phyloP scores from a whole-genome alignment of 139 green algal species.

The Chlamydomonas urium region DNA sequence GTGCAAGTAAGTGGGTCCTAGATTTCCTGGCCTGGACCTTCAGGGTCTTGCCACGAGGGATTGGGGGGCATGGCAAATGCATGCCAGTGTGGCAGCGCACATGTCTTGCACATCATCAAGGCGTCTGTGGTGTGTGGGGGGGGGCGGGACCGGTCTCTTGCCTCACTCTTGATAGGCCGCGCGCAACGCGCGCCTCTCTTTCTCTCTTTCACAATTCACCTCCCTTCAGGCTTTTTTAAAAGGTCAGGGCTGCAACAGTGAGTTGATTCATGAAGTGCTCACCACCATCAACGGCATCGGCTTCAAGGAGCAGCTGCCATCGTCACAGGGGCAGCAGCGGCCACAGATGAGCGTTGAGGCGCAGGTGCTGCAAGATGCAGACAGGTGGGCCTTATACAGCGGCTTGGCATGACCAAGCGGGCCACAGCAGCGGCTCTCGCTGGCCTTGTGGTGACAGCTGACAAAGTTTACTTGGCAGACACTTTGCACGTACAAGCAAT shows the following conservation, averaged over 20 bases:
- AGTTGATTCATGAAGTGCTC: not conserved
- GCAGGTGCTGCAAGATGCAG: slow-evolving; percentile 68
- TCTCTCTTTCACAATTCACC: not conserved
- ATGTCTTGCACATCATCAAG: not conserved
- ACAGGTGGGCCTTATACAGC: slow-evolving; percentile 33
- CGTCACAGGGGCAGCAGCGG: not conserved
- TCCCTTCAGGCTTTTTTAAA: not conserved
- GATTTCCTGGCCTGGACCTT: too few species aligned
- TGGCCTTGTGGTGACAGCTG: not conserved
- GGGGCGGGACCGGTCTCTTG: too few species aligned
- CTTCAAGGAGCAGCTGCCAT: slow-evolving; percentile 12
- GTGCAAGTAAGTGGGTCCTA: not conserved
- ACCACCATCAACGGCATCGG: not conserved
- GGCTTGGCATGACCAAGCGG: not conserved
- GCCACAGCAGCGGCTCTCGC: not conserved
- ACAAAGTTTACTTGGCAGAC: not conserved
- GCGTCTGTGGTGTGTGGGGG: not conserved
- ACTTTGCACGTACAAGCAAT: not conserved
- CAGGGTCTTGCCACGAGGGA: slow-evolving; percentile 1
- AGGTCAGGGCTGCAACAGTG: not conserved
- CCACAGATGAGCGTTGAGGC: slow-evolving; percentile 23
- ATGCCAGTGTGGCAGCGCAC: too few species aligned
- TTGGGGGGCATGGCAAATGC: not conserved
- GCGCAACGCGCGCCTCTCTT: too few species aligned
- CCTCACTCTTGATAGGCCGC: too few species aligned